These are phyloP conservation scores for Backusella luteola DNA, from an alignment of 192 early-diverging fungal species.

Conservation along the genomic window DNA sequence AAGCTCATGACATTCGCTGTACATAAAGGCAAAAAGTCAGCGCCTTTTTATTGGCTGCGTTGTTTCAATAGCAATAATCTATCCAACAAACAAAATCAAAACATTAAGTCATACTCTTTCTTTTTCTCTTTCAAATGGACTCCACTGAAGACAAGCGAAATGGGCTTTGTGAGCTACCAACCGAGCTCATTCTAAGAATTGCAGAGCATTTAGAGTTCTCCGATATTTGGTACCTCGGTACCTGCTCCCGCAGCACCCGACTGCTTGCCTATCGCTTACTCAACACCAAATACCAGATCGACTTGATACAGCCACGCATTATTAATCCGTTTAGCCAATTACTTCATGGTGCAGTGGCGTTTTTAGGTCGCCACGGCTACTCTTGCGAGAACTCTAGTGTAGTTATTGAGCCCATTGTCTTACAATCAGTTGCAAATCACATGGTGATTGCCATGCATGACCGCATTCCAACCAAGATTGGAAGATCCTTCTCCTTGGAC, in stretches of 20 bases:
- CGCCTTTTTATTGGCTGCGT: background rate
- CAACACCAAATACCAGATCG: background rate
- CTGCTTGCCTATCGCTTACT: background rate
- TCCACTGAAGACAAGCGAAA: background rate
- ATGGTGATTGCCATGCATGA: slow-evolving; percentile 12
- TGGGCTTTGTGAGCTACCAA: background rate
- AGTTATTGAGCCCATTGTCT: background rate
- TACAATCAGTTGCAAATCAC: slow-evolving; percentile 12
- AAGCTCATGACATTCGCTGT: too few species aligned
- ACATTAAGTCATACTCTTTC: background rate
- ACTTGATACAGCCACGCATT: background rate
- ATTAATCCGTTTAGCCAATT: slow-evolving; percentile 3
- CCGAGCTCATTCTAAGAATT: slow-evolving; percentile 9
- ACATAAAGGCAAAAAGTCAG: too few species aligned
- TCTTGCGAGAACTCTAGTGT: background rate
- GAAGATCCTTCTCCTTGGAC: slow-evolving; percentile 2
- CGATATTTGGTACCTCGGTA: slow-evolving; percentile 10
- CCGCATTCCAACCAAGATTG: background rate
- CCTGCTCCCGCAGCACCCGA: background rate
- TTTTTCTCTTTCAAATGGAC: background rate
- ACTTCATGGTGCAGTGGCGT: slow-evolving; percentile 12
- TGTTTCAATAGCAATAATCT: background rate
- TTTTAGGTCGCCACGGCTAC: background rate
- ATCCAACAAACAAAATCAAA: background rate
- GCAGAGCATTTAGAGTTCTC: slow-evolving; percentile 6